Base-by-base conservation (phyloP, 495 filamentous ascomycete genomes). In the Achaetomiella virescens region DNA sequence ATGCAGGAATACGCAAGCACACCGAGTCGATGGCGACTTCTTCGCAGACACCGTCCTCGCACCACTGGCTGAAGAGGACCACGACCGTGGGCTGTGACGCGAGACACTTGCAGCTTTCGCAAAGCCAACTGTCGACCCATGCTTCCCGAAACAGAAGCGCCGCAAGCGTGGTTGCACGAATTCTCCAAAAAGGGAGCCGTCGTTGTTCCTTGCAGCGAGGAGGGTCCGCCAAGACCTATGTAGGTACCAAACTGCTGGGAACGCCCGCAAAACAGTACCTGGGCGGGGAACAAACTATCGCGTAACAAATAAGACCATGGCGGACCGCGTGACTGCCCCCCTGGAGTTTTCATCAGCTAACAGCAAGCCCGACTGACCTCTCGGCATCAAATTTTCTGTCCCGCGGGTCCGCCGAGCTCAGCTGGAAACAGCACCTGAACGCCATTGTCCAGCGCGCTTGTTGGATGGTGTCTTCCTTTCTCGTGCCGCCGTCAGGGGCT, bases 281-380 rank as follows among this genome's bases (percentile, higher is more conserved):
- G 43, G 20, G 21, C 18, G 48, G 46, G 50, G 31, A 46, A 21
- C 54, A 63, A 66, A 65, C 62, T 17, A 63, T 70, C 55, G 58
- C 68, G 68, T 70, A 70, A 70, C 36, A 60, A 52, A 60, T 55
- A 56, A 58, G 42, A 38, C 55, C 48, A 22, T 42, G 29, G 41
- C 27, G 58, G 22, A 21, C 64, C 68, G 41, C 66, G 68, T 70
- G 68, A 70, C 68, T 62, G 48, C 49, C 58, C 38, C 52, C 55
- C 27, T 53, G 57, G 60, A 59, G 66, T 70, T 68, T 71, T 57
- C 52, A 69, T 71, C 57, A 62, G 64, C 60, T 69, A 71, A 71
- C 22, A 33, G 56, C 61, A 64, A 54, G 62, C 55, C 51, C 48
- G 35, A 52, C 35, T 40, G 31, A 48, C 20, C 20, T 44, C 62